Conservation (phyloP, 495 filamentous ascomycete genomes). For the Tuber brumale region DNA sequence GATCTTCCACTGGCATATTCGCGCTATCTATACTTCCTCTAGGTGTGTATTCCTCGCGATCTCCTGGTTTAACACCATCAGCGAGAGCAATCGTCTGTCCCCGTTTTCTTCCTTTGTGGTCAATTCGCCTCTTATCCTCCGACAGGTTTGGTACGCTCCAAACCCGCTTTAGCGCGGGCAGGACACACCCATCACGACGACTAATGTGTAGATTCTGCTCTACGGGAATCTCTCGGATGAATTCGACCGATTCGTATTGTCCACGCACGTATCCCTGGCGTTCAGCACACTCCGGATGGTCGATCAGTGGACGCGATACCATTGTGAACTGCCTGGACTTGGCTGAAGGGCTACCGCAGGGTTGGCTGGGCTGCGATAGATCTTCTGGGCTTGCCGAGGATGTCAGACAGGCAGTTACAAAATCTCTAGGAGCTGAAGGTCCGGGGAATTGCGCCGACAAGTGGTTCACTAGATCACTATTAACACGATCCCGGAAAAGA, state of each 20-base stretch:
- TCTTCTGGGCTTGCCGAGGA: conserved; percentile 34
- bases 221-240: conserved; percentile 72
- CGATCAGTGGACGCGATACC: conserved; percentile 69
- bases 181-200: conserved; percentile 16
- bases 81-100: conserved; percentile 51
- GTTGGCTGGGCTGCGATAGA: conserved; percentile 41
- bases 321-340: conserved; percentile 61
- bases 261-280: conserved; percentile 70
- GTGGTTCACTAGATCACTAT: conserved; percentile 57
- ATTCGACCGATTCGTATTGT: conserved; percentile 83
- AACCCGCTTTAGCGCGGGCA: conserved; percentile 28
- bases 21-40: conserved; percentile 3
- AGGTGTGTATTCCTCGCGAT: conserved; percentile 11
- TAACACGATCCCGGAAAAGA: neutral
- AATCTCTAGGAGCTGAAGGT: conserved; percentile 80
- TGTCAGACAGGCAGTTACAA: conserved; percentile 68
- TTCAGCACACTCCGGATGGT: conserved; percentile 62
- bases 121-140: conserved; percentile 15
- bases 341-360: conserved; percentile 19
- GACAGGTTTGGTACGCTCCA: conserved; percentile 39
- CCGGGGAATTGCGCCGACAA: conserved; percentile 84
- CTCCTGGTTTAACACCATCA: conserved; percentile 43
- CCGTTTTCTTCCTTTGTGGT: conserved; percentile 36
- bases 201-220: conserved; percentile 42
- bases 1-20: conserved; percentile 41